Conservation (phyloP, 2,329 filamentous ascomycete genomes). For the Ophiobolus disseminans region DNA sequence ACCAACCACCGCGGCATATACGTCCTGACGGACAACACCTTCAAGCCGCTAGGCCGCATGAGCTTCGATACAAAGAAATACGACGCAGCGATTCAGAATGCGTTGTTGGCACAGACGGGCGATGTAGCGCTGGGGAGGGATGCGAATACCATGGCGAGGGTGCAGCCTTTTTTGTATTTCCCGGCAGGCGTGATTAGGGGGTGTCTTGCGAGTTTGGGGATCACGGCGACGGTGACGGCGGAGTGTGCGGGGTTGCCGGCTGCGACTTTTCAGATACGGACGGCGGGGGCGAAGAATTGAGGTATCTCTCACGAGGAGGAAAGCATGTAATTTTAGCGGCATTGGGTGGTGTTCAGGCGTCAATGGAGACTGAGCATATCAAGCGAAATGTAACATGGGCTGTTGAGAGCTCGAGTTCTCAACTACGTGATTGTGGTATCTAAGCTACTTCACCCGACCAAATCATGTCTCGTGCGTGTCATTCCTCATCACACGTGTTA, state of each 20-base stretch:
- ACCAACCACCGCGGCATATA: conserved; percentile 98
- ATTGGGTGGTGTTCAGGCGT: conserved; percentile 39
- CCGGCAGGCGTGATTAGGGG: conserved; percentile 92
- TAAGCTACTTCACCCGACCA: too few relatives aligned
- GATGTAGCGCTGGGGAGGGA: conserved; percentile 55
- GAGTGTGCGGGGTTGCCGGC: conserved; percentile 86
- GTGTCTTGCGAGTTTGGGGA: conserved; percentile 88
- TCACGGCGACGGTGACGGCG: conserved; percentile 88
- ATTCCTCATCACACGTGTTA: conserved; percentile 16
- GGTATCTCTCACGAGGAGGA: too few relatives aligned
- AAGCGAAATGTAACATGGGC: neutral
- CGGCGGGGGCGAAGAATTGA: conserved; percentile 71
- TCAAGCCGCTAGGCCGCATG: conserved; percentile 89
- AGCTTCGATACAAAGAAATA: conserved; percentile 68
- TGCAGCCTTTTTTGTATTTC: conserved; percentile 81
- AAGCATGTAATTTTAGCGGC: conserved; percentile 30
- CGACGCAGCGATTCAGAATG: conserved; percentile 33
- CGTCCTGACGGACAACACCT: conserved; percentile 90
- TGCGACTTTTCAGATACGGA: conserved; percentile 96
- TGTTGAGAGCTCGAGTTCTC: conserved; percentile 4
- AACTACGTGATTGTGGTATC: conserved; percentile 5
- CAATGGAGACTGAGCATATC: neutral
- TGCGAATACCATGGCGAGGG: conserved; percentile 51
- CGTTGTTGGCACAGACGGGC: conserved; percentile 41
- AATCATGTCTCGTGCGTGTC: conserved; percentile 19